Conservation (phyloP, 2,329 filamentous ascomycete species). For the Penicillium carneum region DNA sequence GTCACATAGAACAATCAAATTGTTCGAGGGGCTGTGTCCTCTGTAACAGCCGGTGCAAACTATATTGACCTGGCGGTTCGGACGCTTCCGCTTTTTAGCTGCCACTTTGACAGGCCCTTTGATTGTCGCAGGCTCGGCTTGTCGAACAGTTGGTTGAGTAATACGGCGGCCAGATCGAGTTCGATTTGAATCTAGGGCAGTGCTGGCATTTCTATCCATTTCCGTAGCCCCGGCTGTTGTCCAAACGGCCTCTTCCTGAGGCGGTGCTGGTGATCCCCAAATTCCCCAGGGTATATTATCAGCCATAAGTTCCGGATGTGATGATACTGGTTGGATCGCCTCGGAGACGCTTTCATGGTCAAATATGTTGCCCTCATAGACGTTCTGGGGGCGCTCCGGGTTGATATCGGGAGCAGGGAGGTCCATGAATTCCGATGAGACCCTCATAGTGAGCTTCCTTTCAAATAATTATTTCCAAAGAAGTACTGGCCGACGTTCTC, state of each 20-base stretch:
- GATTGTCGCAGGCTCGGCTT: neutral
- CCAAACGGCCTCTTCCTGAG: conserved; percentile 4
- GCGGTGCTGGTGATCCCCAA: neutral
- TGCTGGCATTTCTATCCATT: neutral
- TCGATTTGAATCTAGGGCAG: conserved; percentile 6
- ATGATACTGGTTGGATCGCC: neutral
- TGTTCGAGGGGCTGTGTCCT: conserved; percentile 73
- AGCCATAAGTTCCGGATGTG: neutral
- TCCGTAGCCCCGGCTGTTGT: neutral
- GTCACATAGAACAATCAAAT: conserved; percentile 86
- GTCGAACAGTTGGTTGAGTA: neutral
- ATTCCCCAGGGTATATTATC: neutral
- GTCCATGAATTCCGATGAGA: conserved; percentile 6
- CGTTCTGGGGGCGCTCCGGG: neutral
- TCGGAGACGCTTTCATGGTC: conserved; percentile 5
- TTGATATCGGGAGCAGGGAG: conserved; percentile 8
- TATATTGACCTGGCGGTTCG: conserved; percentile 54
- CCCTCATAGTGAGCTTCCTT: neutral
- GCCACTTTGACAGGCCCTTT: conserved; percentile 10
- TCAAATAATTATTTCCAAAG: neutral
- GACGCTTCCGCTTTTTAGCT: conserved; percentile 65
- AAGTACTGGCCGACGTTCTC: neutral
- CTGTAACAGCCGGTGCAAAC: conserved; percentile 76
- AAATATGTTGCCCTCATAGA: conserved; percentile 10
- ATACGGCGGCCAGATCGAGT: conserved; percentile 18